These are phyloP conservation scores for Hymenoscyphus salicellus DNA, from an alignment of 2,329 filamentous ascomycete species.

Conservation along the genomic window DNA sequence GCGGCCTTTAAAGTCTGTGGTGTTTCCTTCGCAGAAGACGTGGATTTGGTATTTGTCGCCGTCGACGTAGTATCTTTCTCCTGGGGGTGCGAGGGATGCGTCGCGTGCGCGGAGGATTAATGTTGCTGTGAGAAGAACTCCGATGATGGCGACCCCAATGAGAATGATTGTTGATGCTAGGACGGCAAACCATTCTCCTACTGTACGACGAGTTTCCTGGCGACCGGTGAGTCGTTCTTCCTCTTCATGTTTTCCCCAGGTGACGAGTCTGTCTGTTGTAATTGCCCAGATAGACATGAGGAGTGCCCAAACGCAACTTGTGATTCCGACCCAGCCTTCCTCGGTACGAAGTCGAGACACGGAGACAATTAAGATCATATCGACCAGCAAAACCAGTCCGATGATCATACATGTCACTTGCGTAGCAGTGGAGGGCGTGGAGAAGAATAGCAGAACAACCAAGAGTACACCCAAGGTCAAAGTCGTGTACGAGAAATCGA, in stretches of 20 bases:
- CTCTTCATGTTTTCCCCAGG: constrained; percentile 89
- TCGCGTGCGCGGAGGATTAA: constrained; percentile 79
- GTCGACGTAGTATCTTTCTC: constrained; percentile 76
- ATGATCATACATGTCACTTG: constrained; percentile 70
- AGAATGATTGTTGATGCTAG: constrained; percentile 71
- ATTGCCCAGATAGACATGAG: constrained; percentile 78
- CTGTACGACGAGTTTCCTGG: constrained; percentile 75
- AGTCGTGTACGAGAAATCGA: constrained; percentile 79
- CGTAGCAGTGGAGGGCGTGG: constrained; percentile 75
- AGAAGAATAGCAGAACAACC: constrained; percentile 81
- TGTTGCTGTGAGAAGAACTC: constrained; percentile 73
- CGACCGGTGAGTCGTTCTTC: constrained; percentile 90
- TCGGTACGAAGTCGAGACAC: constrained; percentile 74
- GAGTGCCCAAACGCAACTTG: constrained; percentile 78
- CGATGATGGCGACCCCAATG: constrained; percentile 63
- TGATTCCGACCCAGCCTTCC: constrained; percentile 89
- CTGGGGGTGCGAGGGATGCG: constrained; percentile 68
- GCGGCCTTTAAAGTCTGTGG: constrained; percentile 52
- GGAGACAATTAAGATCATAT: constrained; percentile 75
- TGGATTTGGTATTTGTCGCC: constrained; percentile 83
- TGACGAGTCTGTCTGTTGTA: constrained; percentile 74
- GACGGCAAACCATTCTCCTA: constrained; percentile 82
- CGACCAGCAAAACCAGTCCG: constrained; percentile 63
- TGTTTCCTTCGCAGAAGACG: constrained; percentile 78
- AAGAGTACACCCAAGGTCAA: constrained; percentile 73